Evolutionary conservation across 768 basidiomycete genomes (phyloP).

Genomic region (Obba rivulosa): DNA sequence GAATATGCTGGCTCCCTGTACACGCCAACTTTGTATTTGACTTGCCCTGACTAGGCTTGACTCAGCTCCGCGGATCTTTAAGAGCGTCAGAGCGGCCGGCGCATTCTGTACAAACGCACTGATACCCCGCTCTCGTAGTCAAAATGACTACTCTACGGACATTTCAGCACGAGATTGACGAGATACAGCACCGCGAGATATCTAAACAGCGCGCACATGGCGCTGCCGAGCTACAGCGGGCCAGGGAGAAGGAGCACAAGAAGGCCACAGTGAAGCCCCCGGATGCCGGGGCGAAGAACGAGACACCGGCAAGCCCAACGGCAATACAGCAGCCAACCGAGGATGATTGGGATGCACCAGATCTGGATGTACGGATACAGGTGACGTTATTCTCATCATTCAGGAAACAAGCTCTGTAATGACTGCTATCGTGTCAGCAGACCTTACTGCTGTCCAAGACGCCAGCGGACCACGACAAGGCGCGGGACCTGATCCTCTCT

Average conservation of each 20-base stretch:
- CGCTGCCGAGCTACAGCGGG: slow-evolving; percentile 18
- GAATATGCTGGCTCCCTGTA: too few relatives aligned
- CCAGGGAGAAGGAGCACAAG: slow-evolving; percentile 24
- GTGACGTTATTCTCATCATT: slow-evolving; percentile 23
- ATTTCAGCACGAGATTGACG: slow-evolving; percentile 74
- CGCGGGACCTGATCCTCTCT: slow-evolving; percentile 59
- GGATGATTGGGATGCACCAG: slow-evolving; percentile 19
- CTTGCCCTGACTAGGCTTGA: too few relatives aligned
- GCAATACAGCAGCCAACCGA: background rate
- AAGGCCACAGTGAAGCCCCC: slow-evolving; percentile 36
- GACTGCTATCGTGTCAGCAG: slow-evolving; percentile 22
- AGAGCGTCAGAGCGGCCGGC: too few relatives aligned
- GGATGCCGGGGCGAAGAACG: slow-evolving; percentile 15
- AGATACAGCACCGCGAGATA: slow-evolving; percentile 64
- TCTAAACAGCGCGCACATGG: slow-evolving; percentile 51
- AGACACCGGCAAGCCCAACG: background rate
- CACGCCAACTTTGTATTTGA: too few relatives aligned
- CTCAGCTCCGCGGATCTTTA: too few relatives aligned
- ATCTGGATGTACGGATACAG: slow-evolving; percentile 52
- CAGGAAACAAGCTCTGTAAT: background rate
- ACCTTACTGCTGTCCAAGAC: slow-evolving; percentile 38
- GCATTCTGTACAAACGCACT: too few relatives aligned
- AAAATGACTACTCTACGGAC: slow-evolving; percentile 51
- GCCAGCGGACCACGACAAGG: slow-evolving; percentile 41
- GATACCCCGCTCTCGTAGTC: background rate